Evolutionary conservation across 331 rosid genomes (phyloP), one percentile per base, ranked within the genome.

Genomic region (Stylosanthes scabra): DNA sequence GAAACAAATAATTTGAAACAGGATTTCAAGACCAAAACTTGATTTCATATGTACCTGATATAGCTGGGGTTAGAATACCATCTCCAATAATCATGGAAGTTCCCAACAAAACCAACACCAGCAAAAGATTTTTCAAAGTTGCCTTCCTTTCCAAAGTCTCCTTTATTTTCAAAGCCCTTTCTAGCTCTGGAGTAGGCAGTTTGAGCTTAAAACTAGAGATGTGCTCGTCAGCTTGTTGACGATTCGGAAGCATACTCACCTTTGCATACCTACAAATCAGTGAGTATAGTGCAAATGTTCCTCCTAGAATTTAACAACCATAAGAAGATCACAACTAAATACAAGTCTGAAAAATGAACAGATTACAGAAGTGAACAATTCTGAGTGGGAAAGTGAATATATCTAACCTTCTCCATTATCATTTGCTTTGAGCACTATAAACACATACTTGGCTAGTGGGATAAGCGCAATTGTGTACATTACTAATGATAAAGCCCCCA

Each of bases 1-100:
- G 42, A 49, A 74, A 60, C 27, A 51, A 74, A 42, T 37, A 37
- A 39, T 59, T 65, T 7, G 7, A 9, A 73, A 56, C 54, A 12
- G 25, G 66, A 49, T 41, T 69, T 63, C 63, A 50, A 37, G 37
- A 37, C 68, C 57, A 44, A 50, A 66, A 28, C 34, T 12, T 29
- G 63, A 10, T 51, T 60, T 72, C 54, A 44, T 51, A 61, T 20
- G 79, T 76, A 94, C 99, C 99, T 87, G 99, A 94, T 67, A 94
- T 90, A 49, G 97, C 97, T 11, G 99, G 96, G 68, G 99, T 94
- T 54, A 94, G 84, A 80, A 94, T 94, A 54, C 99, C 99, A 74
- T 91, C 99, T 74, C 97, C 99, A 81, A 94, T 94, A 80, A 91
- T 74, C 99, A 91, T 84, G 72, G 99, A 94, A 80, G 99, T 92